phyloP scores from a whole-genome alignment of 2,329 filamentous ascomycete species.

The Zymoseptoria tritici region DNA sequence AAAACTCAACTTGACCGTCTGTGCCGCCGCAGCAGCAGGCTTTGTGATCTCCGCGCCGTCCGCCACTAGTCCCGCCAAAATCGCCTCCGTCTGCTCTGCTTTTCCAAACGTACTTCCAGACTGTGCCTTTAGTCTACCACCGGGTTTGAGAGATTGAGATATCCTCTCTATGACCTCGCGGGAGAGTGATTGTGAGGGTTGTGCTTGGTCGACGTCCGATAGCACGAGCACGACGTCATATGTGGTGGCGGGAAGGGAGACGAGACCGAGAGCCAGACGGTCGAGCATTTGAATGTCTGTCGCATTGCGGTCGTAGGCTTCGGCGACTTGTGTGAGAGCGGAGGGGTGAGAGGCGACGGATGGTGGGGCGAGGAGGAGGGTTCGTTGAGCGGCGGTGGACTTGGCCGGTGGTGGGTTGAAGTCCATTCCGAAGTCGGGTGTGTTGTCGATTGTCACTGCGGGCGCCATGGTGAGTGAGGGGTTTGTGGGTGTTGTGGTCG shows the following conservation, averaged over 20 bases:
- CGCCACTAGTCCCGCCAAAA: constrained; percentile 68
- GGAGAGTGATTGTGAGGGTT: constrained; percentile 45
- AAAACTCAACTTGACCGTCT: constrained; percentile 49
- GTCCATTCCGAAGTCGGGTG: constrained; percentile 31
- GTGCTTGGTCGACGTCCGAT: constrained; percentile 63
- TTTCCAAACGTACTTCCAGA: constrained; percentile 47
- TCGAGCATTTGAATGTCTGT: constrained; percentile 98
- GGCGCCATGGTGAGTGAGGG: constrained; percentile 30
- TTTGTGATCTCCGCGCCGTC: constrained; percentile 63
- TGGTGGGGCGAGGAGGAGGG: constrained; percentile 80
- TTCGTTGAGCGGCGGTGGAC: constrained; percentile 44
- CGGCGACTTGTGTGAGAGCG: constrained; percentile 62
- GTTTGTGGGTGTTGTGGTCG: background rate
- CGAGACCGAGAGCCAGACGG: constrained; percentile 73
- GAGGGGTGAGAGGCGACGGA: constrained; percentile 81
- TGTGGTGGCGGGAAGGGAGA: constrained; percentile 64
- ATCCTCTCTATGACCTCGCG: constrained; percentile 62
- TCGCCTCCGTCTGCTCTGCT: constrained; percentile 64
- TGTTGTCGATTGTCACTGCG: constrained; percentile 32
- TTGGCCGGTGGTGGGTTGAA: constrained; percentile 12
- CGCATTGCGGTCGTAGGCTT: constrained; percentile 62
- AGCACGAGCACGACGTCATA: constrained; percentile 84
- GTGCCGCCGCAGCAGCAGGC: constrained; percentile 26
- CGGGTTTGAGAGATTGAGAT: constrained; percentile 62
- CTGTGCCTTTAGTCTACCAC: constrained; percentile 62